Evolutionary conservation across 768 basidiomycete species (phyloP).

Genomic region (Boletus rubroflammeus): DNA sequence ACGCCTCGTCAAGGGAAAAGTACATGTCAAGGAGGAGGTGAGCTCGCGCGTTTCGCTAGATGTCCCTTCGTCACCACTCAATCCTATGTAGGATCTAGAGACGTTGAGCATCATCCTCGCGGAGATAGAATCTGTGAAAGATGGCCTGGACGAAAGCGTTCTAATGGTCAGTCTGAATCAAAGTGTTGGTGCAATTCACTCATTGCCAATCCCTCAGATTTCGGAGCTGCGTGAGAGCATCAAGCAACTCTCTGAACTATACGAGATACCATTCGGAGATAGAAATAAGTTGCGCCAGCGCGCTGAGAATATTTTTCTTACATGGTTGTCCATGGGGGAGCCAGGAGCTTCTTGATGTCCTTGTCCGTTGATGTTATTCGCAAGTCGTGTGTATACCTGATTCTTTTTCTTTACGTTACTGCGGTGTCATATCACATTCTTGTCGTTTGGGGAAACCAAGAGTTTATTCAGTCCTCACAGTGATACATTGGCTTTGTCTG

Average conservation of each 20-base stretch:
- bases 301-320: conserved; percentile 12
- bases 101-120: conserved; percentile 27
- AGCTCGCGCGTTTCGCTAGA: neutral
- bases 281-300: conserved; percentile 24
- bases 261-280: conserved; percentile 32
- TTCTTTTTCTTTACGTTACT: neutral
- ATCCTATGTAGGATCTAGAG: conserved; percentile 21
- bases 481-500: conserved; percentile 1
- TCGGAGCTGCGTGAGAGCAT: conserved; percentile 18
- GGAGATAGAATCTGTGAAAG: conserved; percentile 29
- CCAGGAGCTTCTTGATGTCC: neutral
- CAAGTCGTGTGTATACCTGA: conserved; percentile 5
- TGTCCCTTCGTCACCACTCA: neutral
- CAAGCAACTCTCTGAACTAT: conserved; percentile 24
- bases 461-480: neutral
- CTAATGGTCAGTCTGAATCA: conserved; percentile 15
- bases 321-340: conserved; percentile 12
- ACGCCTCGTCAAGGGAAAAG: conserved; percentile 31
- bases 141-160: conserved; percentile 1
- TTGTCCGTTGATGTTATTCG: neutral
- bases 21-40: conserved; percentile 24
- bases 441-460: neutral
- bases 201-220: conserved; percentile 9
- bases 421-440: neutral
- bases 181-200: neutral